These are phyloP conservation scores for Microdochium bolleyi DNA, from an alignment of 2,329 filamentous ascomycete species.

Conservation along the genomic window DNA sequence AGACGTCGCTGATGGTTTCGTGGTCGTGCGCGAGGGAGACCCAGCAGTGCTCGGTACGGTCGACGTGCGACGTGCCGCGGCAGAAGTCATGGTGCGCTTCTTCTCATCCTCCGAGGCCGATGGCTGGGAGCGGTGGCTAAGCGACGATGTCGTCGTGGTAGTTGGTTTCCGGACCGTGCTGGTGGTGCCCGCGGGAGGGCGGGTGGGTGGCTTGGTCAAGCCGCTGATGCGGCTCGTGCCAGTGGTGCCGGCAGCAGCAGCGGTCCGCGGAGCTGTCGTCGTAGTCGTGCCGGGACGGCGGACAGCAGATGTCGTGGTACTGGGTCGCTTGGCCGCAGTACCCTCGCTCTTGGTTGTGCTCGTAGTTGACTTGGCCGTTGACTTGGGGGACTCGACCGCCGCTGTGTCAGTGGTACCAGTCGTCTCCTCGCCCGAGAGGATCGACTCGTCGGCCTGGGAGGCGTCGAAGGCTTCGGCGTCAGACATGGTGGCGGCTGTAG, in stretches of 20 bases:
- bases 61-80: conserved; percentile 33
- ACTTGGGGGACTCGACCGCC: conserved; percentile 19
- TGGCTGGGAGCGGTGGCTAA: conserved; percentile 36
- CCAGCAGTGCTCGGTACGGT: conserved; percentile 29
- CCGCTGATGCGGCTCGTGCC: conserved; percentile 27
- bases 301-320: conserved; percentile 20
- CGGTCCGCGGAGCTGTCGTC: conserved; percentile 14
- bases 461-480: conserved; percentile 38
- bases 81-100: conserved; percentile 28
- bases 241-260: conserved; percentile 20
- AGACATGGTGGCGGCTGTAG: conserved; percentile 27
- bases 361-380: conserved; percentile 15
- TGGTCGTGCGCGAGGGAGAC: conserved; percentile 20
- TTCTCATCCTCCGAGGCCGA: conserved; percentile 44
- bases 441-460: conserved; percentile 32
- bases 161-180: conserved; percentile 17
- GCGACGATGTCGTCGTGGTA: conserved; percentile 25
- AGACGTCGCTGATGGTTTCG: conserved; percentile 23
- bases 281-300: conserved; percentile 24
- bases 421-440: conserved; percentile 24
- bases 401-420: conserved; percentile 18
- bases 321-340: conserved; percentile 26
- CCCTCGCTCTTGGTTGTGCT: conserved; percentile 24
- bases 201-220: conserved; percentile 39
- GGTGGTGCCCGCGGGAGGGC: conserved; percentile 29